Evolutionary conservation across 148 eudicot genomes (phyloP).

Genomic region (Spergularia marina): DNA sequence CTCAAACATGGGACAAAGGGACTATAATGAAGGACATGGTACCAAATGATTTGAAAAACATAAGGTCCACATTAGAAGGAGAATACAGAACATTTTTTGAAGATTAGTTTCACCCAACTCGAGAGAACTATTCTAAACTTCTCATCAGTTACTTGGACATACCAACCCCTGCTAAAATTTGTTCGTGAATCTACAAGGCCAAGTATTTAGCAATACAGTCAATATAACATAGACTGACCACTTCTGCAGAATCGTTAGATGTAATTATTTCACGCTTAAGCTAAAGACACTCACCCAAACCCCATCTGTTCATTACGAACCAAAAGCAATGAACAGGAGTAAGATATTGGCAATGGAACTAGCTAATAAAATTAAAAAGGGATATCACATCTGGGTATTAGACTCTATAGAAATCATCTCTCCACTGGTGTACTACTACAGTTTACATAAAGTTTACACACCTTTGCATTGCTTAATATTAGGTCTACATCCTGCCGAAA

Average conservation of each 20-base stretch:
- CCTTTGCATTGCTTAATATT: constrained; percentile 89
- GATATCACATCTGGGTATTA: background rate
- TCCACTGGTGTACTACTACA: constrained; percentile 1
- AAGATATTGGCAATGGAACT: background rate
- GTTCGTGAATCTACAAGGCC: background rate
- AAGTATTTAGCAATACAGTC: background rate
- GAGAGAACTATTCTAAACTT: too few species aligned
- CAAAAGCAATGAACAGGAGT: background rate
- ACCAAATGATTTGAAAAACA: too few species aligned
- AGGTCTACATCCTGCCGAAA: constrained; percentile 92
- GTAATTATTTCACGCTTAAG: background rate
- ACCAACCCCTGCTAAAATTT: too few species aligned
- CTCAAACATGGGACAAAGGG: too few species aligned
- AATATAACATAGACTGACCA: background rate
- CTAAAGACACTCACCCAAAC: background rate
- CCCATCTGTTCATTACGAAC: background rate
- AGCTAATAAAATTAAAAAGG: background rate
- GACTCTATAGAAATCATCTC: background rate
- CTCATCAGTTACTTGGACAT: too few species aligned
- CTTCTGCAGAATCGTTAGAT: background rate
- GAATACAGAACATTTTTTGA: too few species aligned
- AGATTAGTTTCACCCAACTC: too few species aligned
- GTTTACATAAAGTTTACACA: constrained; percentile 21
- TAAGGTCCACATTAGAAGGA: too few species aligned
- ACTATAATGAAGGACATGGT: too few species aligned